phyloP scores from a whole-genome alignment of 2,329 filamentous ascomycete species.

The Xylaria sp. region DNA sequence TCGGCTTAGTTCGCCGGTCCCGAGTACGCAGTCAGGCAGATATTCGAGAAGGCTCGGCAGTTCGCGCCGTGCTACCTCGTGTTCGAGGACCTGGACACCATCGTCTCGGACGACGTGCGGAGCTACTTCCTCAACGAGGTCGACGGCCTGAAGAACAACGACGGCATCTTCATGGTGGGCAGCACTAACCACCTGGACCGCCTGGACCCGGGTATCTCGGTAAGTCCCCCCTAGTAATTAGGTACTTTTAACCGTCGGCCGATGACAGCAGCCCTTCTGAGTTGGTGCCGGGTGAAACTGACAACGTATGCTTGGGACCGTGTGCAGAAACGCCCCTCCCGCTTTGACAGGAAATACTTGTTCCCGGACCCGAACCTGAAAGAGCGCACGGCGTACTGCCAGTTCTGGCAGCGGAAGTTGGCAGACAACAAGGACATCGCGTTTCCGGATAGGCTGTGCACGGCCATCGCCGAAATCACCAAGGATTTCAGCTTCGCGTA shows the following conservation, averaged over 20 bases:
- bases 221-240: constrained; percentile 31
- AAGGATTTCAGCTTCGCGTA: constrained; percentile 70
- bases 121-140: constrained; percentile 75
- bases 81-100: constrained; percentile 72
- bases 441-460: constrained; percentile 61
- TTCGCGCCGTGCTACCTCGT: constrained; percentile 70
- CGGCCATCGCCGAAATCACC: constrained; percentile 64
- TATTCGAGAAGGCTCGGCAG: constrained; percentile 62
- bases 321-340: constrained; percentile 60
- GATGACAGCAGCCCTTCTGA: too few relatives aligned
- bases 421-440: constrained; percentile 58
- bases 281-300: too few relatives aligned
- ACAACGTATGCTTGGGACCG: too few relatives aligned
- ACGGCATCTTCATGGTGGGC: constrained; percentile 71
- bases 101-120: constrained; percentile 62
- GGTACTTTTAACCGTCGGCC: too few relatives aligned
- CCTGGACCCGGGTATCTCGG: constrained; percentile 66
- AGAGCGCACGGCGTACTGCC: constrained; percentile 61
- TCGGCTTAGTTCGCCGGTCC: constrained; percentile 55
- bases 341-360: constrained; percentile 69
- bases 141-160: constrained; percentile 69
- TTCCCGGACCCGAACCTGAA: constrained; percentile 60
- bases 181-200: constrained; percentile 68
- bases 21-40: constrained; percentile 54
- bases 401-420: constrained; percentile 64